A percentile compares a stretch with the other conserved stretches of the same genome.
Conservation (phyloP, 2,329 filamentous ascomycete genomes). For the Aquanectria penicillioides region DNA sequence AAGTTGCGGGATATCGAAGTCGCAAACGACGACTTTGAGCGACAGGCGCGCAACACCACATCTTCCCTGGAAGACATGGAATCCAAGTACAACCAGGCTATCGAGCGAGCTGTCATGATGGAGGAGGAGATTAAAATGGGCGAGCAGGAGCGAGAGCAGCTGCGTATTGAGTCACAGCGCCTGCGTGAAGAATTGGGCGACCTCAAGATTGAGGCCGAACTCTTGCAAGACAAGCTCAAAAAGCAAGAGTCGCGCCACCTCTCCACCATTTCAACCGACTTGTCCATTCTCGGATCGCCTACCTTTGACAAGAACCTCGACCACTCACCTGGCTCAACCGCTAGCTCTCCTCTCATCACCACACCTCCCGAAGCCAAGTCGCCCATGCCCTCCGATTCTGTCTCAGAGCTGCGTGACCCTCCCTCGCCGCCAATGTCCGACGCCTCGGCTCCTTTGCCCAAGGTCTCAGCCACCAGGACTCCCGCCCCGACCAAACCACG, state of each 20-base stretch:
- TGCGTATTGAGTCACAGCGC: slow-evolving; percentile 91
- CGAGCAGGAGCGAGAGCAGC: slow-evolving; percentile 88
- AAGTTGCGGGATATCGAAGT: slow-evolving; percentile 95
- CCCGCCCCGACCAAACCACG: slow-evolving; percentile 52
- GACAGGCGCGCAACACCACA: slow-evolving; percentile 93
- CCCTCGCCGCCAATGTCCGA: slow-evolving; percentile 96
- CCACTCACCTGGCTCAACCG: slow-evolving; percentile 81
- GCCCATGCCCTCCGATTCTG: slow-evolving; percentile 64
- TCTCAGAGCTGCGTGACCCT: slow-evolving; percentile 79
- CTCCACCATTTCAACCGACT: slow-evolving; percentile 68
- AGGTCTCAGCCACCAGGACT: slow-evolving; percentile 51
- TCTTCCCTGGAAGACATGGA: slow-evolving; percentile 97
- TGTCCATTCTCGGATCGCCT: slow-evolving; percentile 74
- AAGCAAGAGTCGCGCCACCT: slow-evolving; percentile 71
- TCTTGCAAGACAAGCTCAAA: slow-evolving; percentile 92
- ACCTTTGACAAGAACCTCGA: slow-evolving; percentile 78
- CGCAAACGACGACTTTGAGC: slow-evolving; percentile 97
- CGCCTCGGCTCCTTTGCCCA: slow-evolving; percentile 71
- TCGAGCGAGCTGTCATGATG: slow-evolving; percentile 91
- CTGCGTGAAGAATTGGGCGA: slow-evolving; percentile 92
- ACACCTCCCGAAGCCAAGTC: slow-evolving; percentile 83
- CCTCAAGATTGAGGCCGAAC: slow-evolving; percentile 93
- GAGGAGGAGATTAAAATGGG: slow-evolving; percentile 93
- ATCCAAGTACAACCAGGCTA: slow-evolving; percentile 94
- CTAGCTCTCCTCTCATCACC: slow-evolving; percentile 88